Percentiles rank a stretch among this genome's conserved stretches.
These are phyloP conservation scores for Candida silvicultrix DNA, from an alignment of 805 yeast species.

Conservation along the genomic window DNA sequence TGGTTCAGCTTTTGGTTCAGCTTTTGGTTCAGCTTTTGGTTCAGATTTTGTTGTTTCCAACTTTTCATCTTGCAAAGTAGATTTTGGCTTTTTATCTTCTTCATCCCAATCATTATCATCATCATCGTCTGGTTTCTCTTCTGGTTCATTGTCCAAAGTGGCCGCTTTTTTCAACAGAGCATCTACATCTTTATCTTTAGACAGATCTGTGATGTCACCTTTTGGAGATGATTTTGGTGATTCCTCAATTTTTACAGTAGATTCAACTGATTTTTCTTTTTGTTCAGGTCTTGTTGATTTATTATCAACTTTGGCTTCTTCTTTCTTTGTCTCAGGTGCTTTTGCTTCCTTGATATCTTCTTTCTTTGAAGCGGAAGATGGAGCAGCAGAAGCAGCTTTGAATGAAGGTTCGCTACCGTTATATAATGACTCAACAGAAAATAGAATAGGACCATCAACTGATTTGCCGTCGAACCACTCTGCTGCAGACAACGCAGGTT, in stretches of 20 bases:
- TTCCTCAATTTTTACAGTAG: conserved; percentile 19
- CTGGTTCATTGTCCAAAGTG: conserved; percentile 32
- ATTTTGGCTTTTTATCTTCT: conserved; percentile 16
- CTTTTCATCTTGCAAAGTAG: conserved; percentile 6
- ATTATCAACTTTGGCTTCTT: conserved; percentile 17
- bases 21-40: conserved; percentile 7
- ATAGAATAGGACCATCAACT: conserved; percentile 75
- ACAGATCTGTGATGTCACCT: conserved; percentile 22
- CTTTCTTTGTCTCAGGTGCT: conserved; percentile 16
- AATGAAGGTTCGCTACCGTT: conserved; percentile 63
- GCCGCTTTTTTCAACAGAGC: conserved; percentile 44
- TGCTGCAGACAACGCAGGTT: conserved; percentile 70
- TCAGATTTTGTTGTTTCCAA: conserved; percentile 10
- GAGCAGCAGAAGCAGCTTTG: conserved; percentile 31
- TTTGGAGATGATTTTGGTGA: conserved; percentile 2
- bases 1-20: conserved; percentile 18
- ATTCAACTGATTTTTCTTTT: conserved; percentile 6
- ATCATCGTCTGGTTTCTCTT: conserved; percentile 16
- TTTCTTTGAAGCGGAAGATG: conserved; percentile 23
- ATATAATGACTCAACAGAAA: conserved; percentile 69
- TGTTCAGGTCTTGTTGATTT: conserved; percentile 7
- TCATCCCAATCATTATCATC: conserved; percentile 30
- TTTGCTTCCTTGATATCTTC: conserved; percentile 16
- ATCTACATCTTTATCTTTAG: conserved; percentile 38
- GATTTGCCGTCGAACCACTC: conserved; percentile 79